Evolutionary conservation across 2,329 filamentous ascomycete species (phyloP), one percentile per base, ranked within the genome.

Genomic region (Blastomyces parvus): DNA sequence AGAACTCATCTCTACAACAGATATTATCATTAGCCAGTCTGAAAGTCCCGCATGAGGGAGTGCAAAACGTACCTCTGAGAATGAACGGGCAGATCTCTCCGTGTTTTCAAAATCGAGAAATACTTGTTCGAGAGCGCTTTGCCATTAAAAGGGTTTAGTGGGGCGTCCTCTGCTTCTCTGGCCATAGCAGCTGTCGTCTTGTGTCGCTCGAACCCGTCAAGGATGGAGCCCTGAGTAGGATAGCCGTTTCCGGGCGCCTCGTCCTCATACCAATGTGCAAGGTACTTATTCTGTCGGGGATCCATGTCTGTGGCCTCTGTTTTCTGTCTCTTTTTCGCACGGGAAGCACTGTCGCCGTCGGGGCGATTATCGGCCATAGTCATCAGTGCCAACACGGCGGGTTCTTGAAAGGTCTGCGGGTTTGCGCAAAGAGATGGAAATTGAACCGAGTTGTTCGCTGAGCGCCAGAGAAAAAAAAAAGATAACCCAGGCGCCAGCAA

Each of bases 1-100:
- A 83, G 74, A 99, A 99, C 74, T 99, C 94, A 77, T 94, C 86
- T 76, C 89, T 90, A 63, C 22, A 59, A 33, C 7, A 36, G 38
- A 50, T 33, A 63, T 57, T 30, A 61, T 38, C 42, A 64, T 66
- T 38, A 64, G 59, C 36, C 66, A 62, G 63, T 22, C 59, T 52
- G 40, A 44, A 48, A 38, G 48, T 38, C 56, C 22, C 33, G 13
- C 36, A 22, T 59, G 42, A 55, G 19, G 46, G 46, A 55, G 48
- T 61, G 65, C 25, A 7, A 57, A n/a, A 70, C 83, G 70, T 77
- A 90, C 83, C 91, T 87, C 77, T 99, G 94, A 73, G 91, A 88
- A 77, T 96, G 88, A 53, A 99, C 94, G 17, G 94, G 94, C 65
- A 99, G 83, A 70, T 91, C 88, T 73, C 92, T 86, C 69, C 94